These are phyloP conservation scores for Macrophomina phaseolina DNA, from an alignment of 2,329 filamentous ascomycete species.

Conservation along the genomic window DNA sequence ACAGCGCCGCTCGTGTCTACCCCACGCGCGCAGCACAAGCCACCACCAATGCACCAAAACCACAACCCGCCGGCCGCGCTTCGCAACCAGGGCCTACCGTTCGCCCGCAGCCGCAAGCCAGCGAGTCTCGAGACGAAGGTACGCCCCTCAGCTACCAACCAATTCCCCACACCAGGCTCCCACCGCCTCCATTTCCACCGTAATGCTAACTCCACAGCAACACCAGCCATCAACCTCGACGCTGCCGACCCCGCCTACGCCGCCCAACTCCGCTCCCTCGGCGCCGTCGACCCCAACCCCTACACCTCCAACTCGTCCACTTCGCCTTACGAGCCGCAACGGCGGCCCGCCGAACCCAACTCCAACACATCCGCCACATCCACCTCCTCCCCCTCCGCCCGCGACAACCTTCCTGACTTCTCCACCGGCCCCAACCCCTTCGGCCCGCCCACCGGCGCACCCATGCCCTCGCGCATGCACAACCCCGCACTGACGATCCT, in stretches of 20 bases:
- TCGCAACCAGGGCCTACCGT: slow-evolving; percentile 47
- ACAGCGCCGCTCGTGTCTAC: slow-evolving; percentile 60
- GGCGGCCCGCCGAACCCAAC: neutral
- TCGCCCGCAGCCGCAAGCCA: slow-evolving; percentile 47
- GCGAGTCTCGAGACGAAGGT: slow-evolving; percentile 47
- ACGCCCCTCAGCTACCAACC: slow-evolving; percentile 15
- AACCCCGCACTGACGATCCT: slow-evolving; percentile 64
- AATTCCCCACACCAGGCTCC: neutral
- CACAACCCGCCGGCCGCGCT: slow-evolving; percentile 38
- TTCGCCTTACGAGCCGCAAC: slow-evolving; percentile 44
- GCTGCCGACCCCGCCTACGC: slow-evolving; percentile 71
- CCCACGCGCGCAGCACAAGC: slow-evolving; percentile 54
- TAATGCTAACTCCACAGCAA: neutral
- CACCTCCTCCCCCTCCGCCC: slow-evolving; percentile 3
- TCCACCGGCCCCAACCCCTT: slow-evolving; percentile 28
- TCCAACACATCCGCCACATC: neutral
- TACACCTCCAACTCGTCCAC: slow-evolving; percentile 62
- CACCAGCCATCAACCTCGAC: slow-evolving; percentile 64
- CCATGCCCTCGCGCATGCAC: slow-evolving; percentile 36
- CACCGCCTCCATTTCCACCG: neutral
- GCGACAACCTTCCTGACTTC: slow-evolving; percentile 24
- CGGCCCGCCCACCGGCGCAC: slow-evolving; percentile 33
- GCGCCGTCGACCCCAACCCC: slow-evolving; percentile 63
- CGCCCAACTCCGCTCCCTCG: slow-evolving; percentile 74
- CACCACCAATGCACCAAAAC: slow-evolving; percentile 38